Percentiles rank a stretch among this genome's conserved stretches.
Evolutionary conservation across 2,329 filamentous ascomycete genomes (phyloP).

Genomic region (Stagonosporopsis cucurbitacearum): DNA sequence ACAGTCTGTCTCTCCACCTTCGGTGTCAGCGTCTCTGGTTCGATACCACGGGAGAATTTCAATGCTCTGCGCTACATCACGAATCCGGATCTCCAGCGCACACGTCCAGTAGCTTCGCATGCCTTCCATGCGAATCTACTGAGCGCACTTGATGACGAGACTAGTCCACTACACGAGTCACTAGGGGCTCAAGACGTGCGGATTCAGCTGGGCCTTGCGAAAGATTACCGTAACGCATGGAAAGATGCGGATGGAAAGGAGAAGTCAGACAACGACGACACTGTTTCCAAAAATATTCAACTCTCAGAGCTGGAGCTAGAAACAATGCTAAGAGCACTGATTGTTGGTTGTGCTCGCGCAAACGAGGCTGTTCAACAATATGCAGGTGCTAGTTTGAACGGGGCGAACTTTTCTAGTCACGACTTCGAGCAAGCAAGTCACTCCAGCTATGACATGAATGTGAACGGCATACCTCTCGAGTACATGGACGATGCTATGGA

Average conservation of each 20-base stretch:
- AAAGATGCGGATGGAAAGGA: conserved; percentile 66
- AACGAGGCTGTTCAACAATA: conserved; percentile 51
- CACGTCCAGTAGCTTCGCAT: conserved; percentile 50
- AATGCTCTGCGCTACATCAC: conserved; percentile 44
- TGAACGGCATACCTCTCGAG: conserved; percentile 38
- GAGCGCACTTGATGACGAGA: conserved; percentile 62
- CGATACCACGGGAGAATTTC: conserved; percentile 27
- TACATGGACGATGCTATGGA: conserved; percentile 49
- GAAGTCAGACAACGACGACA: conserved; percentile 27
- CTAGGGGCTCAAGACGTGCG: conserved; percentile 64
- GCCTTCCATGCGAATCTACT: conserved; percentile 75
- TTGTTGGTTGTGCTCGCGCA: conserved; percentile 65
- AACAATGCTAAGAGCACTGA: conserved; percentile 63
- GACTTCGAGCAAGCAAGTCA: conserved; percentile 30
- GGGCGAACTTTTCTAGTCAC: conserved; percentile 21
- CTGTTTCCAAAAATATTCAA: conserved; percentile 42
- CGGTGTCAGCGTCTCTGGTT: conserved; percentile 58
- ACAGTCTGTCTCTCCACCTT: conserved; percentile 71
- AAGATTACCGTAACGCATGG: conserved; percentile 75
- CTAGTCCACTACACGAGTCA: conserved; percentile 62
- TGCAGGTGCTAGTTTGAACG: conserved; percentile 8
- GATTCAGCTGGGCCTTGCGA: conserved; percentile 67
- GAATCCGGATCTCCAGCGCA: conserved; percentile 33
- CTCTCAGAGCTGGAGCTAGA: conserved; percentile 68
- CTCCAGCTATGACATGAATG: conserved; percentile 16